These are phyloP conservation scores for Candida ortonii DNA, from an alignment of 805 yeast species.

Conservation along the genomic window DNA sequence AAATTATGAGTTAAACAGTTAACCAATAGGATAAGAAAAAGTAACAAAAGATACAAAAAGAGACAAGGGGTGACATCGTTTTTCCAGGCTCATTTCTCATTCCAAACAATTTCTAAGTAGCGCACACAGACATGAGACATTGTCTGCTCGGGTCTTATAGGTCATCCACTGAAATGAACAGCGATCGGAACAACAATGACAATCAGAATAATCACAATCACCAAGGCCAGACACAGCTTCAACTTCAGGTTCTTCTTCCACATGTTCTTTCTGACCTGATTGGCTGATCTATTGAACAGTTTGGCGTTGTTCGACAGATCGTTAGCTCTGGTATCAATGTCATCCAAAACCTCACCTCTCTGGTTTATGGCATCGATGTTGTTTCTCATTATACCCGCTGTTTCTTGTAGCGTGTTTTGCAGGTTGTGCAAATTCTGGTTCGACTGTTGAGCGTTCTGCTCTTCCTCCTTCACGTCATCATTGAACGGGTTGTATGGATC, in stretches of 20 bases:
- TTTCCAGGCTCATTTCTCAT: too few species aligned
- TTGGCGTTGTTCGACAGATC: conserved; percentile 89
- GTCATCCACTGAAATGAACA: conserved; percentile 61
- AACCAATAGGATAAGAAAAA: too few species aligned
- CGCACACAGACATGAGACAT: too few species aligned
- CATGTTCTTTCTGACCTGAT: conserved; percentile 96
- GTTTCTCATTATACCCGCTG: conserved; percentile 97
- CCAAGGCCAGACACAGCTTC: conserved; percentile 85
- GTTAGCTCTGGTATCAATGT: conserved; percentile 90
- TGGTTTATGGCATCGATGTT: conserved; percentile 94
- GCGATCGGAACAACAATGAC: conserved; percentile 92
- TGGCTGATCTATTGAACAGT: conserved; percentile 94
- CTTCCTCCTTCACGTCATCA: conserved; percentile 31
- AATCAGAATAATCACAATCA: conserved; percentile 73
- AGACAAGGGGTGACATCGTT: too few species aligned
- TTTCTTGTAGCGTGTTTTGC: conserved; percentile 49
- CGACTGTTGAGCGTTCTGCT: conserved; percentile 17
- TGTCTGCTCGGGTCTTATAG: not conserved
- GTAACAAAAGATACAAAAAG: too few species aligned
- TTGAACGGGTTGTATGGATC: conserved; percentile 35
- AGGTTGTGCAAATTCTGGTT: conserved; percentile 28
- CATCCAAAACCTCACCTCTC: conserved; percentile 89
- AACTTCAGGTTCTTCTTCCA: conserved; percentile 98
- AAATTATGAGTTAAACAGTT: too few species aligned
- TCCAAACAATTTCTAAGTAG: too few species aligned